Conservation (phyloP, 495 filamentous ascomycete species). For the Bacidia rubella region DNA sequence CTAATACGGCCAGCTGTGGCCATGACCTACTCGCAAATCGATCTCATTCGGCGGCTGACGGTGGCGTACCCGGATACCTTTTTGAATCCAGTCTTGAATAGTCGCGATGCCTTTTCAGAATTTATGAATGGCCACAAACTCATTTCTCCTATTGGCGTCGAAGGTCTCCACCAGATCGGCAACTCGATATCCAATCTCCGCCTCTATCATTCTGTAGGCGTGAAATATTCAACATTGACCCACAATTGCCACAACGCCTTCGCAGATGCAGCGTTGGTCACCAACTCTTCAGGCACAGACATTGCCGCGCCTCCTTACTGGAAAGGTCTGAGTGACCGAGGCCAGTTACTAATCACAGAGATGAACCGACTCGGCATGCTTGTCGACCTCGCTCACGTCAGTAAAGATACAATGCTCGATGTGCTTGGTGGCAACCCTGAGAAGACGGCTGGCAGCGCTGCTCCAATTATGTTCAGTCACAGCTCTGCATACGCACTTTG, state of each 20-base stretch:
- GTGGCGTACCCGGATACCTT: constrained; percentile 56
- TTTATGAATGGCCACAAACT: constrained; percentile 44
- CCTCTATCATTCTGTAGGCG: constrained; percentile 62
- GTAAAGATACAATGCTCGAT: constrained; percentile 41
- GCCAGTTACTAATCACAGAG: constrained; percentile 43
- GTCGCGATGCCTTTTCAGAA: constrained; percentile 41
- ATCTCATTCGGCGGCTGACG: constrained; percentile 60
- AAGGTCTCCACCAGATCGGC: constrained; percentile 91
- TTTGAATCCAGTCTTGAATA: constrained; percentile 42
- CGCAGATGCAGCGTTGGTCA: constrained; percentile 66
- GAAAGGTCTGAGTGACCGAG: constrained; percentile 52
- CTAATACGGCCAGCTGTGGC: constrained; percentile 38
- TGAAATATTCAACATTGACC: constrained; percentile 79
- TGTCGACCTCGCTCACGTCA: constrained; percentile 42
- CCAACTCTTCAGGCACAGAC: constrained; percentile 16
- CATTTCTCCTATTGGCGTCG: constrained; percentile 65
- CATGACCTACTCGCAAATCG: constrained; percentile 69
- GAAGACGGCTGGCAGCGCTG: constrained; percentile 30
- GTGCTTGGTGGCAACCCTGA: constrained; percentile 34
- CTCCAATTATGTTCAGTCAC: constrained; percentile 47
- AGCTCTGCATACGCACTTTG: constrained; percentile 38
- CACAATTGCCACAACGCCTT: constrained; percentile 90
- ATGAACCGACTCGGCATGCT: constrained; percentile 42
- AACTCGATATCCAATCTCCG: constrained; percentile 70
- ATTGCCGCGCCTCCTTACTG: constrained; percentile 30